phyloP scores from a whole-genome alignment of 2,329 filamentous ascomycete species.

The Grosmannia penicillata region DNA sequence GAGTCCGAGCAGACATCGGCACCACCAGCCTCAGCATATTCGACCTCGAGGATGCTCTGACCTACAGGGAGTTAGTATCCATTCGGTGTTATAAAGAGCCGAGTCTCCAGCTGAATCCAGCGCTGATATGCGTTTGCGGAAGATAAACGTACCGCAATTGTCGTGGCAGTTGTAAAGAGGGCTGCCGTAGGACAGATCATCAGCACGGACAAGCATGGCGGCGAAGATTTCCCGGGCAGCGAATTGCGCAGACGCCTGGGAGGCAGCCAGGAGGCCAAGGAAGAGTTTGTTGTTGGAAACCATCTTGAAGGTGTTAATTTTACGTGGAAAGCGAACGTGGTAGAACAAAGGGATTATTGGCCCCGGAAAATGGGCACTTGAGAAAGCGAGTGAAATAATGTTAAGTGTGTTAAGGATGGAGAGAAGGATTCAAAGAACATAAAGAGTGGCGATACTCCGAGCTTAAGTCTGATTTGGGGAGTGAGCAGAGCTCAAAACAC shows the following conservation, averaged over 20 bases:
- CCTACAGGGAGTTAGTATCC: constrained; percentile 7
- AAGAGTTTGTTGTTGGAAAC: constrained; percentile 7
- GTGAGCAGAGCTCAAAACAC: too few species aligned
- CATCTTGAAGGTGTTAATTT: constrained; percentile 7
- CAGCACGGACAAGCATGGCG: constrained; percentile 16
- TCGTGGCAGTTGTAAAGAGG: constrained; percentile 27
- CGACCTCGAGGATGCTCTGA: constrained; percentile 20
- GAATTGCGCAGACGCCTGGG: constrained; percentile 4
- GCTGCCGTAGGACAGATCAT: constrained; percentile 19
- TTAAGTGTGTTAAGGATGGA: not conserved
- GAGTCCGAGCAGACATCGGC: constrained; percentile 18
- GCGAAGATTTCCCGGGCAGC: not conserved
- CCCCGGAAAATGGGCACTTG: not conserved
- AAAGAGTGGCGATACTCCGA: too few species aligned
- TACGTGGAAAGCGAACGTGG: not conserved
- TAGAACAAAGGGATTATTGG: not conserved
- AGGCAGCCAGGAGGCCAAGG: constrained; percentile 4
- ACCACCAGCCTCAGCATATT: constrained; percentile 11
- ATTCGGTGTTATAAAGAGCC: not conserved
- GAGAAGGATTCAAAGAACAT: too few species aligned
- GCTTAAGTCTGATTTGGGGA: too few species aligned
- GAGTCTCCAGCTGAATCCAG: too few species aligned
- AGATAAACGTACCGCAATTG: constrained; percentile 22
- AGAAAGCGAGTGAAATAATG: not conserved
- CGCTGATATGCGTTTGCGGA: too few species aligned